Base-by-base conservation (phyloP, 2,329 filamentous ascomycete genomes). In the Didymella exigua region DNA sequence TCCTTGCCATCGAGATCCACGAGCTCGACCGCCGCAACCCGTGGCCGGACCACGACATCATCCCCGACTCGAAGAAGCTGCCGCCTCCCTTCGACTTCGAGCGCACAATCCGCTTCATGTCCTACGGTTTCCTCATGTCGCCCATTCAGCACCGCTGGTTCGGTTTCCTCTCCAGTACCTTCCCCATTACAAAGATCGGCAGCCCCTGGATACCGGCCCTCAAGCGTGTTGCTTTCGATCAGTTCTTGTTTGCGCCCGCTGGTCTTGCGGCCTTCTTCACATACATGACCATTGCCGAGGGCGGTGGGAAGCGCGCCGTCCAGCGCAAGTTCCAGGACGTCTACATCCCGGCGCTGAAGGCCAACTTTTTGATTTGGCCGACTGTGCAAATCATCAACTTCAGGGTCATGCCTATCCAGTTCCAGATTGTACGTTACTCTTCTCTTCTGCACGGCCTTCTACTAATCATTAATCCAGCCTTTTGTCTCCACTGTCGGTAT, bases 131-230 rank as follows among this genome's bases (percentile, higher is more conserved):
- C 79, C 85, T 89, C 71, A 97, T 98, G 91, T 92, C 95, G 4
- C 95, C 95, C 0, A 69, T 97, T 27, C 93, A 98, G 75, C 96
- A 96, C 79, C 89, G 91, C 73, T 99, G 95, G 95, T 98, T 98
- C 77, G 85, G 86, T 46, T 93, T 96, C 75, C 80, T 99, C 60
- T 89, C 87, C 29, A 83, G 81, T 62, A 82, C 86, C 9, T 99
- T 99, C 70, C 95, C 95, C 5, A 87, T 97, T 45, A 89, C 88
- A 46, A 91, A 93, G 80, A 84, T 81, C 10, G 61, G 62, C 19
- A 85, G 85, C 65, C 88, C 88, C 2, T 88, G 91, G 44, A 79
- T 82, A 2, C 91, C 92, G 27, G 91, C 91, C 3, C 77, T 98
- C 76, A 96, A 97, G 83, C 85, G 93, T 57, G 92, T 98, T 16